Percentiles rank a stretch among this genome's conserved stretches.
Conservation (phyloP, 83 land plant genomes). For the Picea mariana region DNA sequence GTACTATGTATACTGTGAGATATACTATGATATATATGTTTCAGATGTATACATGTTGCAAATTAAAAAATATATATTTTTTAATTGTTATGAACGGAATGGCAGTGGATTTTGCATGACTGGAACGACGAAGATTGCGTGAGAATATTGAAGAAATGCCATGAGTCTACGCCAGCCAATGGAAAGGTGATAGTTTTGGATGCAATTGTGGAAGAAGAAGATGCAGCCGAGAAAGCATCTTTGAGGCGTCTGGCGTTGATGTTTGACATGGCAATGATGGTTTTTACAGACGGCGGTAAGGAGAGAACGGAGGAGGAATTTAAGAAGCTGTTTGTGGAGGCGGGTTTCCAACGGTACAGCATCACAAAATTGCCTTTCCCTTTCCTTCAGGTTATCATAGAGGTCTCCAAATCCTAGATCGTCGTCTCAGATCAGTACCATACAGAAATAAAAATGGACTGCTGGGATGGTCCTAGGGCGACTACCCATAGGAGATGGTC, state of each 20-base stretch:
- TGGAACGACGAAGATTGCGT: conserved; percentile 42
- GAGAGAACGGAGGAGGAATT: conserved; percentile 37
- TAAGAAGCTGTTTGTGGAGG: conserved; percentile 19
- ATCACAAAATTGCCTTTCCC: conserved; percentile 1
- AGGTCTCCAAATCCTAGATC: not conserved
- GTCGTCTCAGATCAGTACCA: too few species aligned
- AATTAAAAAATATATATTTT: not conserved
- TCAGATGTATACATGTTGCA: not conserved
- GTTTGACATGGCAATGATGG: conserved; percentile 44
- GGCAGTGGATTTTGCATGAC: conserved; percentile 47
- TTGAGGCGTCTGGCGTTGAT: conserved; percentile 17
- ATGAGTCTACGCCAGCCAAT: conserved; percentile 24
- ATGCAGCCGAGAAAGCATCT: conserved; percentile 3
- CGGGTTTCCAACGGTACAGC: conserved; percentile 27
- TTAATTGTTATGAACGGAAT: not conserved
- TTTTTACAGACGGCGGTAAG: conserved; percentile 31
- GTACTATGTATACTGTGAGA: too few species aligned
- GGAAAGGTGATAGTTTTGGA: conserved; percentile 38
- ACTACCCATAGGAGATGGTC: too few species aligned
- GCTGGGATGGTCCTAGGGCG: too few species aligned
- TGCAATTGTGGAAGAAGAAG: not conserved
- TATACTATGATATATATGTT: not conserved
- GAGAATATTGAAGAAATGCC: conserved; percentile 29
- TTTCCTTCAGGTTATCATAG: not conserved
- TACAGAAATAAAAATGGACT: too few species aligned